Evolutionary conservation across 140 eudicot species (phyloP).

Genomic region (Artemisia princeps): DNA sequence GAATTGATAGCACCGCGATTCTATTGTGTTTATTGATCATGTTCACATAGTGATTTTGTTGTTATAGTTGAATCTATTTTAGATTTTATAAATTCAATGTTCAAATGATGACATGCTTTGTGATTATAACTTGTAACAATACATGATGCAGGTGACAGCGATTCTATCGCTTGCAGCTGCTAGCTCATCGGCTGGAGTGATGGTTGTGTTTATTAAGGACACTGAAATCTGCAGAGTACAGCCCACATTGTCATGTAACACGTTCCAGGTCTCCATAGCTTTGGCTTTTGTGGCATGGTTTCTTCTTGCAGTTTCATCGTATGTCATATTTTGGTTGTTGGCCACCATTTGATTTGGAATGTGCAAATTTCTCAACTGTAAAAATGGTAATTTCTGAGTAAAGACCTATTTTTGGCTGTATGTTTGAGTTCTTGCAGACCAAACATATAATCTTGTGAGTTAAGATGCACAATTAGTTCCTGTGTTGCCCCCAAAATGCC

Average conservation of each 20-base stretch:
- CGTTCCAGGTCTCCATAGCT: constrained; percentile 60
- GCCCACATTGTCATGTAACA: constrained; percentile 41
- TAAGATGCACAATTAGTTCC: too few relatives aligned
- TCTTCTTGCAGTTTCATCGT: constrained; percentile 69
- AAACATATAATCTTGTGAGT: constrained; percentile 21
- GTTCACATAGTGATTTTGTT: neutral
- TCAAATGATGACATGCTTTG: neutral
- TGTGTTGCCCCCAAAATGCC: too few relatives aligned
- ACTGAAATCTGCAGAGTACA: constrained; percentile 45
- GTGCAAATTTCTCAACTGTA: constrained; percentile 5
- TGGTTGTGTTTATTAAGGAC: constrained; percentile 51
- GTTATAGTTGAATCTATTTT: neutral
- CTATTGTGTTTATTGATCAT: neutral
- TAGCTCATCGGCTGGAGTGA: constrained; percentile 76
- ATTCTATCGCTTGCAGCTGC: constrained; percentile 79
- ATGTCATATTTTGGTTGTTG: constrained; percentile 64
- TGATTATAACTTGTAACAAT: constrained; percentile 1
- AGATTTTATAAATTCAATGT: neutral
- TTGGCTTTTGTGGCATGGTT: constrained; percentile 78
- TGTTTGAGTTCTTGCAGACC: constrained; percentile 1
- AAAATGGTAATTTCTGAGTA: neutral
- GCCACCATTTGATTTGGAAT: constrained; percentile 38
- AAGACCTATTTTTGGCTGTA: constrained; percentile 29
- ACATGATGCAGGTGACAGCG: constrained; percentile 55
- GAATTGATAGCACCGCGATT: neutral